Conservation (phyloP, 768 basidiomycete species). For the Trametopsis cervina region DNA sequence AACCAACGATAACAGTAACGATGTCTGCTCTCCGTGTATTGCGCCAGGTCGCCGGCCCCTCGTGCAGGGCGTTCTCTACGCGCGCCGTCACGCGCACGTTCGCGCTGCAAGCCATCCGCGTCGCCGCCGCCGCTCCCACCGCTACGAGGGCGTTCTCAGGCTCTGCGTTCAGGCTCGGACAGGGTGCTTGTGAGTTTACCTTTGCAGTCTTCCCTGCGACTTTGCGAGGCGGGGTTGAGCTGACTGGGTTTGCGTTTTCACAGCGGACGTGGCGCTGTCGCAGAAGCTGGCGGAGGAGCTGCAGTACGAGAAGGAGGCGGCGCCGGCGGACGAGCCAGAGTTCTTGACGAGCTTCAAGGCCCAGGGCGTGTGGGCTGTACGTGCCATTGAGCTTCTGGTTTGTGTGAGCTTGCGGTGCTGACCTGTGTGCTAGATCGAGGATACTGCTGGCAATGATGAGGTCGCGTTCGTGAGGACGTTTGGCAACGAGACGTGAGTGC, state of each 20-base stretch:
- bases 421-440: conserved; percentile 47
- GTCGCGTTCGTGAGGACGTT: conserved; percentile 76
- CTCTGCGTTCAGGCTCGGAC: conserved; percentile 31
- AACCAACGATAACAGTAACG: too few species aligned
- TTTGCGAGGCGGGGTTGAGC: too few species aligned
- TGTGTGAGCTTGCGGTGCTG: background rate
- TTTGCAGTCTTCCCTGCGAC: too few species aligned
- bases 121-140: conserved; percentile 17
- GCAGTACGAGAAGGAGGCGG: conserved; percentile 71
- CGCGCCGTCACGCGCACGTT: conserved; percentile 18
- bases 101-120: conserved; percentile 21
- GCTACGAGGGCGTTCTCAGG: conserved; percentile 34
- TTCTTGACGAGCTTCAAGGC: conserved; percentile 72
- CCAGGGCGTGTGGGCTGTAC: conserved; percentile 74
- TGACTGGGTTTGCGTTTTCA: background rate
- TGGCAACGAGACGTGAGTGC: conserved; percentile 80
- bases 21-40: conserved; percentile 64
- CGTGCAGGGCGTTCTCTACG: conserved; percentile 30
- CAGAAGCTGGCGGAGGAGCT: conserved; percentile 79
- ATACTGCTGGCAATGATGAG: conserved; percentile 71
- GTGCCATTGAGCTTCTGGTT: conserved; percentile 19
- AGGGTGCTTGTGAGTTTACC: conserved; percentile 36
- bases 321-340: conserved; percentile 48
- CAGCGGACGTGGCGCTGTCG: conserved; percentile 70
- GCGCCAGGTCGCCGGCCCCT: conserved; percentile 44